These are phyloP conservation scores for Tolypocladium tropicale DNA, from an alignment of 2,329 filamentous ascomycete genomes.

Conservation along the genomic window DNA sequence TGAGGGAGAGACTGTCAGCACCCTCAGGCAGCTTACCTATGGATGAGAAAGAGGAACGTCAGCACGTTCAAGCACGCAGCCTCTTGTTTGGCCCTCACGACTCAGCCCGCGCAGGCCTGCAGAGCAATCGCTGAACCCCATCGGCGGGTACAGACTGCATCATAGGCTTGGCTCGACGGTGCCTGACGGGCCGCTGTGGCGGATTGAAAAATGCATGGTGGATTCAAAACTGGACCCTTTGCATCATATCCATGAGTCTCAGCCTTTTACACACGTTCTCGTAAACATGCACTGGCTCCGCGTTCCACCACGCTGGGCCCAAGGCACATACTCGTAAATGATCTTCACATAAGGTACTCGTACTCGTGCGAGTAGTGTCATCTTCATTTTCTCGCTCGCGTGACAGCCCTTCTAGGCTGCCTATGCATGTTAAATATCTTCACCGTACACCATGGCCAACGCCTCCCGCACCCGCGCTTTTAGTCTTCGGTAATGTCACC, in stretches of 20 bases:
- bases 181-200: neutral
- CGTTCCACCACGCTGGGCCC: neutral
- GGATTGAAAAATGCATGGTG: neutral
- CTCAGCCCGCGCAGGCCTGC: neutral
- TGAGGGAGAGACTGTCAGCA: too few relatives aligned
- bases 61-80: too few relatives aligned
- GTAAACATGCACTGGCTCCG: neutral
- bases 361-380: too few relatives aligned
- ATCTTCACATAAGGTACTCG: too few relatives aligned
- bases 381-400: neutral
- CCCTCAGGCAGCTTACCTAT: too few relatives aligned
- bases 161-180: neutral
- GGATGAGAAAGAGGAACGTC: too few relatives aligned
- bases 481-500: conserved; percentile 90
- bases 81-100: neutral
- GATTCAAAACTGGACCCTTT: neutral
- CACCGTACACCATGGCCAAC: neutral
- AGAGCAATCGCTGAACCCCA: neutral
- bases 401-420: neutral
- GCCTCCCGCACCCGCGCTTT: too few relatives aligned
- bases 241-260: too few relatives aligned
- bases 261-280: too few relatives aligned
- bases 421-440: neutral
- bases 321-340: too few relatives aligned
- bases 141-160: neutral